A percentile compares a stretch with the other conserved stretches of the same genome.
Evolutionary conservation across 2,329 filamentous ascomycete genomes (phyloP).

Genomic region (Ceratocystis alfenasii): DNA sequence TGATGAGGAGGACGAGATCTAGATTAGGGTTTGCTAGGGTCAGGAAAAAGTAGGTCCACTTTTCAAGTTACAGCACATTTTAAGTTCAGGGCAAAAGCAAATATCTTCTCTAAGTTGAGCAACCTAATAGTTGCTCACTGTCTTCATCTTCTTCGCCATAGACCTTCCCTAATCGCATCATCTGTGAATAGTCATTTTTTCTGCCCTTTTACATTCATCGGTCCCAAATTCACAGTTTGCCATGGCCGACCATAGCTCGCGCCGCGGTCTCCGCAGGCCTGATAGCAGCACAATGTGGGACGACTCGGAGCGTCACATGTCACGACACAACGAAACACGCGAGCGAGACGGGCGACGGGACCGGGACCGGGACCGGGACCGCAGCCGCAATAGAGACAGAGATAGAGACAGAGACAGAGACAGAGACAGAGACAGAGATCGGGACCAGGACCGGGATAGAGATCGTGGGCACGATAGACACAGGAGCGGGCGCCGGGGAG

Average conservation of each 20-base stretch:
- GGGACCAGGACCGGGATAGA: constrained; percentile 28
- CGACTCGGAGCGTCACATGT: constrained; percentile 35
- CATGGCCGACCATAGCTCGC: not conserved
- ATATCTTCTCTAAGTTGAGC: not conserved
- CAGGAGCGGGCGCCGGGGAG: constrained; percentile 15
- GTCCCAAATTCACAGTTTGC: no score
- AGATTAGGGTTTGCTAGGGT: constrained; percentile 7
- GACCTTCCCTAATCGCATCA: not conserved
- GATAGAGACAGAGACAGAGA: constrained; percentile 31
- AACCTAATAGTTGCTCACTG: not conserved
- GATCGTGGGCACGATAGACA: constrained; percentile 27
- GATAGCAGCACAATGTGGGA: constrained; percentile 54
- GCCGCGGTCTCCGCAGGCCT: constrained; percentile 27
- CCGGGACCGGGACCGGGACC: constrained; percentile 27
- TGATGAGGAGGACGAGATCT: constrained; percentile 89
- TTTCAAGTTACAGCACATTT: not conserved
- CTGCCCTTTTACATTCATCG: not conserved
- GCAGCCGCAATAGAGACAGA: constrained; percentile 26
- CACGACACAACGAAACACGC: constrained; percentile 16
- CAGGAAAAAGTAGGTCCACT: not conserved
- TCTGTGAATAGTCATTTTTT: no score
- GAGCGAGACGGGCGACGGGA: constrained; percentile 26
- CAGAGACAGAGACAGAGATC: constrained; percentile 29
- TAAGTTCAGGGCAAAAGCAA: not conserved
- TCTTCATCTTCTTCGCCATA: not conserved